Conservation (phyloP, 257 asterid genomes). For the Salvia hispanica region DNA sequence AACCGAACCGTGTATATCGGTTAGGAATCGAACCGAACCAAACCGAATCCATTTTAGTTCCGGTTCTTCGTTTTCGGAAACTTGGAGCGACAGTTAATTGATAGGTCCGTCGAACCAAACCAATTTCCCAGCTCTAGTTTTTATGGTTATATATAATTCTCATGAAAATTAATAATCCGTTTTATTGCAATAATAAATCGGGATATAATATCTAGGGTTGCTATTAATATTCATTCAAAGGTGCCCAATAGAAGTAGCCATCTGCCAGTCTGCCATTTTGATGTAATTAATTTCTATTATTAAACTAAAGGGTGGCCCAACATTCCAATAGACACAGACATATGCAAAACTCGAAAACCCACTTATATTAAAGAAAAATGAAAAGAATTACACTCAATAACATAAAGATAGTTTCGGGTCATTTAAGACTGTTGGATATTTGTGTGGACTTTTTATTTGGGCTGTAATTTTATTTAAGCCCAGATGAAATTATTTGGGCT, state of each 20-base stretch:
- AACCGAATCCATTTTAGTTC: too few relatives aligned
- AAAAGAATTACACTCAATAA: not conserved
- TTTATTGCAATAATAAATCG: not conserved
- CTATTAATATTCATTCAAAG: not conserved
- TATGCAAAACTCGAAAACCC: constrained; percentile 17
- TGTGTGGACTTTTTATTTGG: too few relatives aligned
- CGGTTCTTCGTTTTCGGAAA: too few relatives aligned
- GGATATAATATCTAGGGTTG: not conserved
- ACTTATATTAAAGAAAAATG: not conserved
- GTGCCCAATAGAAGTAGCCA: constrained; percentile 28
- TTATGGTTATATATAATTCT: too few relatives aligned
- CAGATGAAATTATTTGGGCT: too few relatives aligned
- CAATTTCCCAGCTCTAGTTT: too few relatives aligned
- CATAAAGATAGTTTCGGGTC: constrained; percentile 32
- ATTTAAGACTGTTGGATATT: too few relatives aligned
- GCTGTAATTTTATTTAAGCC: too few relatives aligned
- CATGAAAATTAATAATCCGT: not conserved
- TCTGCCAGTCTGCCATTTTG: constrained; percentile 37
- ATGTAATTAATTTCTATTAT: constrained; percentile 27
- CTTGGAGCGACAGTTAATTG: too few relatives aligned
- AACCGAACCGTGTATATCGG: too few relatives aligned
- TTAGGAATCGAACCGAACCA: too few relatives aligned
- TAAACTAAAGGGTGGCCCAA: constrained; percentile 35
- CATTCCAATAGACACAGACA: constrained; percentile 38
- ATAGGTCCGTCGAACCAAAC: too few relatives aligned